Percentiles rank a stretch among this genome's conserved stretches.
Evolutionary conservation across 2,329 filamentous ascomycete genomes (phyloP).

Genomic region (Cladosporium sp.): DNA sequence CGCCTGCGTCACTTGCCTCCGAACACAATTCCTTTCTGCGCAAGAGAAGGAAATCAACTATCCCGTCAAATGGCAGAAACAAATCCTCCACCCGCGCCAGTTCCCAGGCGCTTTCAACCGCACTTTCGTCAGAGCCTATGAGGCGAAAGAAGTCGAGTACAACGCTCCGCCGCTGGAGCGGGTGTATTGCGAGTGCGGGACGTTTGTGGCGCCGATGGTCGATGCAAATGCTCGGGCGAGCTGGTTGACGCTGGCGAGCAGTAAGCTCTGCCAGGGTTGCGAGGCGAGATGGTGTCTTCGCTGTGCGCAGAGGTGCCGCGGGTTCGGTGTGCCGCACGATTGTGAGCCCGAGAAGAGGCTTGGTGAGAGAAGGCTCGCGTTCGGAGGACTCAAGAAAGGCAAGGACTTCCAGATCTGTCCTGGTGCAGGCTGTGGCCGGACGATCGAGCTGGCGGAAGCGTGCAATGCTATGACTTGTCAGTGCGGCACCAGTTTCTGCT

Average conservation of each 20-base stretch:
- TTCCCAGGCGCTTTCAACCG: neutral
- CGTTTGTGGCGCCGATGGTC: neutral
- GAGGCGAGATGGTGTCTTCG: neutral
- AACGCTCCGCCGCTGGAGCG: neutral
- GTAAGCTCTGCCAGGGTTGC: neutral
- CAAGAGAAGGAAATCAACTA: neutral
- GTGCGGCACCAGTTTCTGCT: constrained; percentile 13
- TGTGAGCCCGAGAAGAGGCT: neutral
- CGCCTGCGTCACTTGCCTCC: neutral
- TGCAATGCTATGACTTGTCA: constrained; percentile 5
- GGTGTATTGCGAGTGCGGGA: constrained; percentile 10
- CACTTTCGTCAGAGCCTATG: neutral
- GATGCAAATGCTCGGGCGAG: neutral
- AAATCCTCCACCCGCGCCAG: neutral
- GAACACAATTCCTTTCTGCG: neutral
- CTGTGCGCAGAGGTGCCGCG: constrained; percentile 2
- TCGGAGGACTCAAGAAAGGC: constrained; percentile 3
- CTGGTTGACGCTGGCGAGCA: neutral
- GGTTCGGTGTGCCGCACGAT: neutral
- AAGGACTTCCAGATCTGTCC: constrained; percentile 6
- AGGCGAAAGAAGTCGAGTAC: neutral
- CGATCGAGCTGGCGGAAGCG: neutral
- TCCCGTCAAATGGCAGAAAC: neutral
- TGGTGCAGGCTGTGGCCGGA: neutral
- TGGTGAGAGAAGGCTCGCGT: neutral